Evolutionary conservation across 192 early-diverging fungal genomes (phyloP).

Genomic region (Phlyctochytrium bullatum): DNA sequence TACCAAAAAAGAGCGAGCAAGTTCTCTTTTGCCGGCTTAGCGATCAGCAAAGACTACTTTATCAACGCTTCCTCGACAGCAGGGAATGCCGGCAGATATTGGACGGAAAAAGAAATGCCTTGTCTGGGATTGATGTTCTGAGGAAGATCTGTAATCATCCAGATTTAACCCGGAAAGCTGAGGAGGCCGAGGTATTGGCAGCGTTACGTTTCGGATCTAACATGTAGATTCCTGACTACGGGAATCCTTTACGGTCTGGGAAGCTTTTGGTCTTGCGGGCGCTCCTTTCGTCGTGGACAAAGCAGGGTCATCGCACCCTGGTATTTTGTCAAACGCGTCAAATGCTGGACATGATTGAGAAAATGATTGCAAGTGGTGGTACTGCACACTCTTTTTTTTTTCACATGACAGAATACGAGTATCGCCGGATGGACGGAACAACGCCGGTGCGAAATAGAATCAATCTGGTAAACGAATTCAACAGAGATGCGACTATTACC

Average conservation of each 20-base stretch:
- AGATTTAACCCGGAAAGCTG: conserved; percentile 56
- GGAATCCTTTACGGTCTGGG: conserved; percentile 64
- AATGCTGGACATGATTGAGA: conserved; percentile 93
- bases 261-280: conserved; percentile 89
- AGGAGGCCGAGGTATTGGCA: conserved; percentile 6
- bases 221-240: conserved; percentile 58
- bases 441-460: conserved; percentile 88
- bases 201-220: background rate
- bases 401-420: conserved; percentile 48
- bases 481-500: conserved; percentile 62
- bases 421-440: conserved; percentile 92
- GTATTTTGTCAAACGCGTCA: conserved; percentile 92
- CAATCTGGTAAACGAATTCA: conserved; percentile 86
- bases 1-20: conserved; percentile 90
- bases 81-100: conserved; percentile 75
- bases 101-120: conserved; percentile 73
- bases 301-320: conserved; percentile 78
- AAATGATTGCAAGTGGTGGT: conserved; percentile 52
- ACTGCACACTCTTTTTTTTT: background rate
- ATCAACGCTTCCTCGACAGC: conserved; percentile 70
- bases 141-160: conserved; percentile 98
- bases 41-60: conserved; percentile 64
- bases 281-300: conserved; percentile 83
- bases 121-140: conserved; percentile 87
- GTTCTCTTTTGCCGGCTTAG: conserved; percentile 90